Evolutionary conservation across 2,329 filamentous ascomycete species (phyloP).

Genomic region (Tolypocladium guangdongense): DNA sequence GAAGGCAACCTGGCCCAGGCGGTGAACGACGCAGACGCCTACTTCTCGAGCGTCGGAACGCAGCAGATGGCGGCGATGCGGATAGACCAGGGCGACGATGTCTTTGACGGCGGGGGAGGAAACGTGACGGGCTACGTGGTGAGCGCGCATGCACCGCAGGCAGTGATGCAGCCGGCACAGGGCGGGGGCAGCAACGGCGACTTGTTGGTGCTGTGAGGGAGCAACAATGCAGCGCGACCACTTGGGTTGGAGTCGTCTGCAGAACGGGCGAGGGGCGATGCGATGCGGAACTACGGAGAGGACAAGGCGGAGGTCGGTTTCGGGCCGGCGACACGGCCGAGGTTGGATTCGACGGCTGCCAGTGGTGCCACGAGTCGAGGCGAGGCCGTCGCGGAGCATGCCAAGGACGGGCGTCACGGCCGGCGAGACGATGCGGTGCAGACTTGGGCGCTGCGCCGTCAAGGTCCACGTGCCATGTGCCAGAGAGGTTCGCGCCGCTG

Average conservation of each 20-base stretch:
- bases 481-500: neutral
- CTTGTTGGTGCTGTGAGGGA: constrained; percentile 50
- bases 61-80: constrained; percentile 65
- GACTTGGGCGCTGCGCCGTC: neutral
- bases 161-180: constrained; percentile 59
- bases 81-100: constrained; percentile 50
- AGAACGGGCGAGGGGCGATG: neutral
- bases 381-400: neutral
- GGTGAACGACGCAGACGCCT: constrained; percentile 76
- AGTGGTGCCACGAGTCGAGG: neutral
- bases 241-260: neutral
- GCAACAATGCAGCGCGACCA: neutral
- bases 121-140: constrained; percentile 56
- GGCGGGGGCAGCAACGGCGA: constrained; percentile 58
- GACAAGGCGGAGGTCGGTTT: too few relatives aligned
- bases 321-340: neutral
- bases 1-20: constrained; percentile 53
- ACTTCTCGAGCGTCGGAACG: constrained; percentile 70
- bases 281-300: neutral
- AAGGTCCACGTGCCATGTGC: neutral
- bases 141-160: constrained; percentile 70
- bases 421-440: neutral
- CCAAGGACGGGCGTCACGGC: neutral
- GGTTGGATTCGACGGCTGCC: neutral
- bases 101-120: constrained; percentile 49